Base-by-base conservation (phyloP, 192 early-diverging fungal genomes). In the Entrophospora sp. region DNA sequence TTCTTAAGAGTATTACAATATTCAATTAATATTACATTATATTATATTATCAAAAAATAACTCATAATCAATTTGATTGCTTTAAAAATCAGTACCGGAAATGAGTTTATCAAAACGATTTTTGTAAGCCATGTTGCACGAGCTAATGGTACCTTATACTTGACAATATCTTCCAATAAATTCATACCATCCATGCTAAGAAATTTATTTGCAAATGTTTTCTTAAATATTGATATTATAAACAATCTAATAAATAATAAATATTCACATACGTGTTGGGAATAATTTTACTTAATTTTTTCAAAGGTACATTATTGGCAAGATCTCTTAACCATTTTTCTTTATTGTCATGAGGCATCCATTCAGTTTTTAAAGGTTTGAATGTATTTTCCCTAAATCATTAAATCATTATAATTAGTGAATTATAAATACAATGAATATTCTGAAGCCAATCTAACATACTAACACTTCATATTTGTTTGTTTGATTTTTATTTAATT, bases 121-220 rank as follows among this genome's bases (percentile, higher is more conserved):
- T 87, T 83, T 25, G 88, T 86, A 35, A 81, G 85, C 89, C 89
- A 91, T 7, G 86, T 67, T 0, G 89, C 85, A 12, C 87, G 74
- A 22, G 78, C 67, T 42, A 86, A 66, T 0, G 89, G 84, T 13
- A 91, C 85, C 30, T 71, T 69, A 35, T 81, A 71, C 40, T 67
- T 52, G 6, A 77, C 69, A 59, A 89, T 65, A 13, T 73, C 46
- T 14, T 88, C 86, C 5, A 89, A 52, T 42, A 91, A 64, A 18
- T 81, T 76, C 16, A 83, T 83, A 9, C 83, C 81, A 16, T 87
- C 85, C 55, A 84, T 74, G 12, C 82, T 80, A 68, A 32, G n/a
- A 34, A 61, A 44, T 20, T 6, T 27, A 61, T 0, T 44, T 8
- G 13, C 8, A 28, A 5, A 61, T 34, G 13, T 22, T 22, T 1